Evolutionary conservation across 306 rosid genomes (phyloP).

Genomic region (Citrullus colocynthis): DNA sequence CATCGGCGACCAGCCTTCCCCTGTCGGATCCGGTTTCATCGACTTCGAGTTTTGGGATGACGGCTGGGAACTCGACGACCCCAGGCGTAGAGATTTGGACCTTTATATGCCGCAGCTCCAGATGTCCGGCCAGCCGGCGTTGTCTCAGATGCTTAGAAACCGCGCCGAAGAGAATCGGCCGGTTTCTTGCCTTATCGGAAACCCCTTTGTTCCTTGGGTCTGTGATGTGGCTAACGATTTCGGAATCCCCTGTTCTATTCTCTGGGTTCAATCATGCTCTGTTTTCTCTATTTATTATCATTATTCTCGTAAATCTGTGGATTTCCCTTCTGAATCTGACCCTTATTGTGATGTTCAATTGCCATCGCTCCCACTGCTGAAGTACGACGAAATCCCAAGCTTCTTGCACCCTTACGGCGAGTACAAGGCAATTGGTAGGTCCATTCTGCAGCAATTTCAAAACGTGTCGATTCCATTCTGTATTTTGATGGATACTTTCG

Average conservation of each 20-base stretch:
- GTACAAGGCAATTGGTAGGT: background rate
- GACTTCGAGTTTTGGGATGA: conserved; percentile 48
- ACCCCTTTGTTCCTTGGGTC: conserved; percentile 19
- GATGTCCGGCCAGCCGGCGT: conserved; percentile 14
- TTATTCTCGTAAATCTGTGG: background rate
- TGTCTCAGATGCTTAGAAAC: conserved; percentile 16
- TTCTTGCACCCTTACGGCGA: conserved; percentile 4
- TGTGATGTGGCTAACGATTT: background rate
- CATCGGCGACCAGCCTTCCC: conserved; percentile 18
- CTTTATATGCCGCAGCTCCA: conserved; percentile 18
- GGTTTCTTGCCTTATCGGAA: conserved; percentile 23
- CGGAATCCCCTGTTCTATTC: conserved; percentile 10
- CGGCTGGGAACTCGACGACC: conserved; percentile 24
- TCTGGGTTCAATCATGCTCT: conserved; percentile 23
- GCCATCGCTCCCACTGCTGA: background rate
- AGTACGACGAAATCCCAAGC: conserved; percentile 14
- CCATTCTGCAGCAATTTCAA: background rate
- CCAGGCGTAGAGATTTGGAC: conserved; percentile 5
- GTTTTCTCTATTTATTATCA: conserved; percentile 11
- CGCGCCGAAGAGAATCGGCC: conserved; percentile 17
- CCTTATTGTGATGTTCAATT: conserved; percentile 1
- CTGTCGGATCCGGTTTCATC: conserved; percentile 40
- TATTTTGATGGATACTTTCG: conserved; percentile 38
- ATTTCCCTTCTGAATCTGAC: conserved; percentile 10
- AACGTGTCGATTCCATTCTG: conserved; percentile 21